Evolutionary conservation across 192 early-diverging fungal species (phyloP), one percentile per base, ranked within the genome.

Genomic region (Rhizoclosmatium globosum): DNA sequence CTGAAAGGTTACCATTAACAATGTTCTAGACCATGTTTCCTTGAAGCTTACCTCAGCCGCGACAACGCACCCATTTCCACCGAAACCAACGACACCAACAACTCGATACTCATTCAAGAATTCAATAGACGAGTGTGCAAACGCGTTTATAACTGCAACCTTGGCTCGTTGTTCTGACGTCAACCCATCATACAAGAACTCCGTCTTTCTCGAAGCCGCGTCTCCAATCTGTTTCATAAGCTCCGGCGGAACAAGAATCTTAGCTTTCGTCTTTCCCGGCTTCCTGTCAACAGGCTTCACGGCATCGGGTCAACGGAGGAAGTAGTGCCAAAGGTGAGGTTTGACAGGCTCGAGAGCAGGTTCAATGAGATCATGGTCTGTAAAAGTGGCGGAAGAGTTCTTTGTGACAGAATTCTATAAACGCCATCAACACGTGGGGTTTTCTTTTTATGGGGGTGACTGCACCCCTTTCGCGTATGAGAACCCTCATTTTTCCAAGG

Each of bases 51-150:
- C 38, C 17, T 4, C n/a, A 6, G 74, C 74, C 19, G 59, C 62
- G 41, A 76, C 7, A n/a, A 76, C 62, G 41, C 41, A 58, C 3
- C 79, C 79, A 50, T 80, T 80, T 21, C 31, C 11, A 4, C 79
- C 79, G 47, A 75, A 80, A 19, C 79, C 79, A 44, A 80, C 53
- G 59, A 80, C 58, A 6, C 58, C 50, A 38, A 23, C 3, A 43
- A 78, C 38, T 38, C 60, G 15, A 48, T 78, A 78, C 43, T 45
- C 31, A 1, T 21, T 23, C 58, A 76, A 46, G 19, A 76, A 66
- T 47, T 76, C 47, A 2, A 2, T 13, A 0, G 74, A 23, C 46
- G 39, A 45, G 19, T 62, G 39, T 2, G 47, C 45, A 50, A 67
- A 64, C 15, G 62, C 64, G 3, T 67, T 64, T 39, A 62, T 67